phyloP scores from a whole-genome alignment of 768 basidiomycete genomes.

The Kwoniella sp. region DNA sequence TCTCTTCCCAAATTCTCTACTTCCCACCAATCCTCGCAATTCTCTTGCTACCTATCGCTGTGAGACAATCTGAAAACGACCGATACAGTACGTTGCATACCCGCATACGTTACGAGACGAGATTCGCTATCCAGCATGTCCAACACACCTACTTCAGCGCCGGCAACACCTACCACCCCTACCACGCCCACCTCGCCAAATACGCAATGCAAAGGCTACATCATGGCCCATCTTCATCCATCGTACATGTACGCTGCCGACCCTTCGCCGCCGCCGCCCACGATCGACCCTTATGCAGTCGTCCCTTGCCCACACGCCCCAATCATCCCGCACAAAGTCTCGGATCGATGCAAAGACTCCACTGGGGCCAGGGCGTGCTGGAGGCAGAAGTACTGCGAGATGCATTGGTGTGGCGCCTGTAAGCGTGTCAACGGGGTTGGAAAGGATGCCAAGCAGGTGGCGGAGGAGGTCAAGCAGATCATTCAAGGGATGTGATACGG shows the following conservation, averaged over 20 bases:
- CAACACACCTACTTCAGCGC: background rate
- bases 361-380: conserved; percentile 9
- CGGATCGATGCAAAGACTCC: conserved; percentile 5
- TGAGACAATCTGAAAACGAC: too few relatives aligned
- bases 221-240: conserved; percentile 17
- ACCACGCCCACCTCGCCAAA: conserved; percentile 4
- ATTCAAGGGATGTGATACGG: background rate
- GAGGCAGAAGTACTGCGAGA: conserved; percentile 14
- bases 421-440: conserved; percentile 12
- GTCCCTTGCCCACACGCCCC: conserved; percentile 7
- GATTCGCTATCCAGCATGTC: too few relatives aligned
- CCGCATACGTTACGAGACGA: too few relatives aligned
- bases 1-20: too few relatives aligned
- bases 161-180: too few relatives aligned
- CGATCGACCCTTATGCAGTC: conserved; percentile 8
- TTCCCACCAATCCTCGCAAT: background rate
- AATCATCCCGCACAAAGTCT: background rate
- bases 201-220: conserved; percentile 9
- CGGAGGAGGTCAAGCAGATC: background rate
- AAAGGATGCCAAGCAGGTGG: conserved; percentile 2
- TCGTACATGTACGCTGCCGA: too few relatives aligned
- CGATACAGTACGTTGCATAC: too few relatives aligned
- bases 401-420: conserved; percentile 22
- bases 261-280: background rate
- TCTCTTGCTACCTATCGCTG: background rate